Base-by-base conservation (phyloP, 306 rosid genomes). In the Styphnolobium japonicum region DNA sequence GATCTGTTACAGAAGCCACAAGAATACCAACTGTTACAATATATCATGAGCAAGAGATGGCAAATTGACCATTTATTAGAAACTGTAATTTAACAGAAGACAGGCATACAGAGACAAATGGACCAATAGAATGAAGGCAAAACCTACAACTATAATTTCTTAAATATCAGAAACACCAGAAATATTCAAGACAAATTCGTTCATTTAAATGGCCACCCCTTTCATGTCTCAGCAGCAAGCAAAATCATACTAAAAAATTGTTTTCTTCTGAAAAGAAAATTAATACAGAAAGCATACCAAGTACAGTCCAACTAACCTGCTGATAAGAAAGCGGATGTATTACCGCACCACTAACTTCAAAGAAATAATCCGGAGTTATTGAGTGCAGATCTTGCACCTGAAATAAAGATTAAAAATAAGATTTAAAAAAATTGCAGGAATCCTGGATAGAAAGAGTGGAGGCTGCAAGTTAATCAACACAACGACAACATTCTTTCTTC, bases 261-360 rank as follows among this genome's bases (percentile, higher is more conserved):
- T 57, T 61, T 62, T 70, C 71, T 37, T 16, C 65, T 25, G 10
- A 49, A 60, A 42, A 21, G n/a, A 71, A 9, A 74, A 34, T 31
- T 58, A 82, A 48, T 7, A 39, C 31, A 55, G 5, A 71, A 16
- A 29, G 77, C 48, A 53, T 63, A 45, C 21, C 19, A 48, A 73
- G 52, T 48, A 45, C 10, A 83, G 75, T 45, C 46, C 81, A 71
- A 80, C 97, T 84, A 77, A 94, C 98, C 98, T 95, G 98, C 81
- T 95, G 98, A 82, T 95, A 95, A 7, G 98, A 95, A 77, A 95
- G 98, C 21, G 98, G 98, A 45, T 92, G 97, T 80, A 95, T 91
- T 75, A 95, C 92, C 66, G 93, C 98, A 57, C 98, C 98, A 80
- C 98, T 90, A 60, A 95, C 89, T 92, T 95, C 94, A 37, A 95